Conservation (phyloP, 495 filamentous ascomycete species). For the Chlorociboria aeruginascens region DNA sequence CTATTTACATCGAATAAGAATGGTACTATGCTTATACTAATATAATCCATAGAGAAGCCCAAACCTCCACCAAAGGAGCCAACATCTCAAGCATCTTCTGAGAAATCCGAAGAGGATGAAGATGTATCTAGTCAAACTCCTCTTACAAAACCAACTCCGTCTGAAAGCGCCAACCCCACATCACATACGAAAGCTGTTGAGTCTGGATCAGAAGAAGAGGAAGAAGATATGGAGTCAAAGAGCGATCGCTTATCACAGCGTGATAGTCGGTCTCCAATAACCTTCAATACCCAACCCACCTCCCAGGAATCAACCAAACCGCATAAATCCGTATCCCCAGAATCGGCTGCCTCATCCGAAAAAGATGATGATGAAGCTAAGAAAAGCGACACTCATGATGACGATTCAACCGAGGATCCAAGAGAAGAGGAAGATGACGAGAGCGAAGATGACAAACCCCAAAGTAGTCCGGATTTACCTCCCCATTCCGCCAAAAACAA, state of each 20-base stretch:
- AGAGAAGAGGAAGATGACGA: neutral
- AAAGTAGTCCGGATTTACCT: constrained; percentile 4
- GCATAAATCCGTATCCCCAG: neutral
- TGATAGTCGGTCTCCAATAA: constrained; percentile 17
- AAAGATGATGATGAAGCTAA: neutral
- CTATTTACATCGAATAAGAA: neutral
- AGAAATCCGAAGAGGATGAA: constrained; percentile 5
- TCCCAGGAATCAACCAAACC: too few species aligned
- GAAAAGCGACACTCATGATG: neutral
- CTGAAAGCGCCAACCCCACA: neutral
- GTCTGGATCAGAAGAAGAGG: neutral
- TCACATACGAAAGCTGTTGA: neutral
- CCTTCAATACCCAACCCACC: constrained; percentile 8
- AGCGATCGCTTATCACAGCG: constrained; percentile 8
- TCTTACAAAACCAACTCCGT: neutral
- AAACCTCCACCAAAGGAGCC: neutral
- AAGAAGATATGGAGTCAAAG: constrained; percentile 7
- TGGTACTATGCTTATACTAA: neutral
- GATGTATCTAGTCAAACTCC: neutral
- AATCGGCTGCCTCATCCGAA: neutral
- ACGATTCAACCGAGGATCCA: neutral
- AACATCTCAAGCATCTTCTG: neutral
- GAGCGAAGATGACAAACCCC: neutral
- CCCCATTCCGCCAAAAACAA: neutral
- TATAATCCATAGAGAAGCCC: neutral